These are phyloP conservation scores for Hippophae rhamnoides DNA, from an alignment of 306 rosid genomes.

Conservation along the genomic window DNA sequence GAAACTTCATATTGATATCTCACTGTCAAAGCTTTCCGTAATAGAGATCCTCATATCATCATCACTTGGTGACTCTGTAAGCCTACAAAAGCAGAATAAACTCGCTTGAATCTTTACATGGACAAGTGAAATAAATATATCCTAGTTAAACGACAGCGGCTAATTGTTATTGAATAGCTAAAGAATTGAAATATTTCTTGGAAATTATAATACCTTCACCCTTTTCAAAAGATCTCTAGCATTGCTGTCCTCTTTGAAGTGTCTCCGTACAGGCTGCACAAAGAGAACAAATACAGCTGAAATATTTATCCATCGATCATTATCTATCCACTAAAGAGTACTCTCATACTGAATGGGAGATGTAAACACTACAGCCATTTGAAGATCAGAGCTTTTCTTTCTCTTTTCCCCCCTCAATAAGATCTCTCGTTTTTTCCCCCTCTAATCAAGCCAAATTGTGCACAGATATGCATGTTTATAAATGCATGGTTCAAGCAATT, in stretches of 20 bases:
- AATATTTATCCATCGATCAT: too few relatives aligned
- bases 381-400: too few relatives aligned
- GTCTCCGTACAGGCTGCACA: slow-evolving; percentile 69
- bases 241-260: slow-evolving; percentile 53
- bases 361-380: too few relatives aligned
- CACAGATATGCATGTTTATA: too few relatives aligned
- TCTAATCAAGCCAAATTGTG: too few relatives aligned
- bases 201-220: slow-evolving; percentile 47
- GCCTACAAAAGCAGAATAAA: slow-evolving; percentile 11
- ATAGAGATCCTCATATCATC: background rate
- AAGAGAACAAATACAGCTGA: slow-evolving; percentile 1
- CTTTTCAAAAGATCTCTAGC: slow-evolving; percentile 63
- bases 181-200: background rate
- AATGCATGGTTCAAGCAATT: too few relatives aligned
- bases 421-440: too few relatives aligned
- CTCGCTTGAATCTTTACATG: background rate
- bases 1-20: too few relatives aligned
- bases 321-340: too few relatives aligned
- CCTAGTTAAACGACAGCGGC: background rate
- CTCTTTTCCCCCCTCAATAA: too few relatives aligned
- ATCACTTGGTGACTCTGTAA: slow-evolving; percentile 16
- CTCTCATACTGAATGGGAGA: too few relatives aligned
- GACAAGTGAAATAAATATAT: background rate
- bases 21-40: too few relatives aligned
- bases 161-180: background rate